Conservation (phyloP, 163 green algal genomes). For the Chloroidium sp. region DNA sequence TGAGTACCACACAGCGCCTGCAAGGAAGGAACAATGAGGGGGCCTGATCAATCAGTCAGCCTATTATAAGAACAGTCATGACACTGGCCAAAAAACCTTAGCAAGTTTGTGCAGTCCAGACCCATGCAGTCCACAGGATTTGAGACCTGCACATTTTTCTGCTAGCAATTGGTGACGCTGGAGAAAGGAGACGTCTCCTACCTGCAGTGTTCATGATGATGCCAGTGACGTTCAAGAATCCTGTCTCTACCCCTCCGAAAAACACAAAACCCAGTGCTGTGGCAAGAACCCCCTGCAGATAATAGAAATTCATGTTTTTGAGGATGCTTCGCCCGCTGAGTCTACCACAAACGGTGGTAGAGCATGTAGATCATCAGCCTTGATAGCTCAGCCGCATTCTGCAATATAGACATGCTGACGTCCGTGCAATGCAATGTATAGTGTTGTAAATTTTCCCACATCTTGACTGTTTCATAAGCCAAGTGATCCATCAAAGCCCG, state of each 20-base stretch:
- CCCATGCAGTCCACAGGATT: not conserved
- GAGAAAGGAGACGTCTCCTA: not conserved
- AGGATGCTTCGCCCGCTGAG: too few species aligned
- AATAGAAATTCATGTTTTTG: too few species aligned
- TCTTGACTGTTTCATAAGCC: too few species aligned
- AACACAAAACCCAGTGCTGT: slow-evolving; percentile 56
- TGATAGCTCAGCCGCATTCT: too few species aligned
- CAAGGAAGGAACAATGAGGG: not conserved
- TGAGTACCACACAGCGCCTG: not conserved
- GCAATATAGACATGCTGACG: too few species aligned
- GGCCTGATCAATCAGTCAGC: not conserved
- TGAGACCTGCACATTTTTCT: not conserved
- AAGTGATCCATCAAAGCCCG: too few species aligned
- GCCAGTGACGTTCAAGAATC: slow-evolving; percentile 41
- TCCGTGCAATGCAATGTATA: too few species aligned
- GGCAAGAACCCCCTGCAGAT: slow-evolving; percentile 29
- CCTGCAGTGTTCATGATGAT: slow-evolving; percentile 48
- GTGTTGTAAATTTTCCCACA: too few species aligned
- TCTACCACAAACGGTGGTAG: too few species aligned
- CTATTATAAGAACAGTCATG: too few species aligned
- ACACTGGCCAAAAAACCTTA: too few species aligned
- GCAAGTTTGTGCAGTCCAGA: not conserved
- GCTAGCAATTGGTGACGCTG: not conserved
- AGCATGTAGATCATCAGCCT: too few species aligned
- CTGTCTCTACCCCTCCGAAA: slow-evolving; percentile 45